These are phyloP conservation scores for Wickerhamomyces sp. DNA, from an alignment of 1,139 yeast genomes.

Conservation along the genomic window DNA sequence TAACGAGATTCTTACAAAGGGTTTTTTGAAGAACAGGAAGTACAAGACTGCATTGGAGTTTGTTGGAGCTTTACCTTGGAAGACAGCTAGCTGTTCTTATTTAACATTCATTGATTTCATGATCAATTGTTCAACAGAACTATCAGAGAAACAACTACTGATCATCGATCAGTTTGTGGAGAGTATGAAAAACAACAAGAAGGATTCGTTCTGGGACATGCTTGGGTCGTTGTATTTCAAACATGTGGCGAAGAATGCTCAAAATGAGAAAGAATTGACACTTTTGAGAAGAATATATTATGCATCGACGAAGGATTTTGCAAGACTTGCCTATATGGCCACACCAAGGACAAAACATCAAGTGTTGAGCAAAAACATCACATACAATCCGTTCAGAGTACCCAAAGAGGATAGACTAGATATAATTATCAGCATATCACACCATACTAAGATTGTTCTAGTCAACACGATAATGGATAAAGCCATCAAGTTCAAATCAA, in stretches of 20 bases:
- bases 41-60: slow-evolving; percentile 4
- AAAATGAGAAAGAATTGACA: background rate
- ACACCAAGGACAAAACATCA: background rate
- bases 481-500: slow-evolving; percentile 2
- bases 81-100: slow-evolving; percentile 5
- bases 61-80: slow-evolving; percentile 3
- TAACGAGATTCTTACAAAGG: slow-evolving; percentile 7
- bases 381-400: slow-evolving; percentile 8
- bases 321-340: slow-evolving; percentile 2
- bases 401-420: background rate
- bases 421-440: slow-evolving; percentile 3
- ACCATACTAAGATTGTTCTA: slow-evolving; percentile 3
- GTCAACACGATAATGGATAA: slow-evolving; percentile 10
- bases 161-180: slow-evolving; percentile 7
- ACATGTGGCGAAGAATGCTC: slow-evolving; percentile 1
- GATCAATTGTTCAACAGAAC: background rate
- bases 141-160: slow-evolving; percentile 3
- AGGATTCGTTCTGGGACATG: slow-evolving; percentile 11
- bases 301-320: slow-evolving; percentile 5
- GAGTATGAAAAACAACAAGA: slow-evolving; percentile 1
- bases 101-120: slow-evolving; percentile 5
- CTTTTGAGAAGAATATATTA: slow-evolving; percentile 3
- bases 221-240: slow-evolving; percentile 8
- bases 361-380: background rate
- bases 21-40: slow-evolving; percentile 6